Evolutionary conservation across 2,329 filamentous ascomycete species (phyloP), one percentile per base, ranked within the genome.

Genomic region (Monosporascus sp.): DNA sequence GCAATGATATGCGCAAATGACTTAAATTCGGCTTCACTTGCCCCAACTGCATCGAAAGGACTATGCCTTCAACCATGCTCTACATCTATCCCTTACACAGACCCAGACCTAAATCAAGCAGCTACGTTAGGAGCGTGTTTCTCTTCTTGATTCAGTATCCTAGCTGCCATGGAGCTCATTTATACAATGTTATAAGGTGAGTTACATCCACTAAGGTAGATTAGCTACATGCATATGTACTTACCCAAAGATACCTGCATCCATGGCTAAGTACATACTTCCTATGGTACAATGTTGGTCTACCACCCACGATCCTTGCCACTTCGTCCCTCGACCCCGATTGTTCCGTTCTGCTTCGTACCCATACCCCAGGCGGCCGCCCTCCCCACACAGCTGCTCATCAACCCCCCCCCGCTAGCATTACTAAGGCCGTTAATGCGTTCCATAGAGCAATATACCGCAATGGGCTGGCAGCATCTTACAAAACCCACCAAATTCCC

Each of bases 371-470:
- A 14, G 31, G 3, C n/a, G n/a, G n/a, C n/a, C n/a, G n/a, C n/a
- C 11, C 31, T 4, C 31, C 9, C 31, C 31, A n/a, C n/a, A n/a
- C 31, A 24, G 40, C 40, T 19, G 40, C 22, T 14, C 20, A 43
- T 43, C 40, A 19, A 19, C 37, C 40, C 40, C 40, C 40, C 40
- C 19, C 17, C n/a, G n/a, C n/a, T n/a, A n/a, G n/a, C n/a, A n/a
- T n/a, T n/a, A n/a, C n/a, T n/a, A n/a, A n/a, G 31, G 27, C 53
- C 41, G 22, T 49, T 55, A 41, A 55, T 55, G 53, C 54, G 53
- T 50, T 57, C 58, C 58, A 57, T 60, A 55, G 56, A 43, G 44
- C 55, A 60, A 60, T 60, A 59, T 59, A 59, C 58, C 58, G 58
- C 58, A 57, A 57, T 60, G 58, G 55, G 56, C 58, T n/a, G 56